phyloP scores from a whole-genome alignment of 2,329 filamentous ascomycete species.

The Aspergillus sp. region DNA sequence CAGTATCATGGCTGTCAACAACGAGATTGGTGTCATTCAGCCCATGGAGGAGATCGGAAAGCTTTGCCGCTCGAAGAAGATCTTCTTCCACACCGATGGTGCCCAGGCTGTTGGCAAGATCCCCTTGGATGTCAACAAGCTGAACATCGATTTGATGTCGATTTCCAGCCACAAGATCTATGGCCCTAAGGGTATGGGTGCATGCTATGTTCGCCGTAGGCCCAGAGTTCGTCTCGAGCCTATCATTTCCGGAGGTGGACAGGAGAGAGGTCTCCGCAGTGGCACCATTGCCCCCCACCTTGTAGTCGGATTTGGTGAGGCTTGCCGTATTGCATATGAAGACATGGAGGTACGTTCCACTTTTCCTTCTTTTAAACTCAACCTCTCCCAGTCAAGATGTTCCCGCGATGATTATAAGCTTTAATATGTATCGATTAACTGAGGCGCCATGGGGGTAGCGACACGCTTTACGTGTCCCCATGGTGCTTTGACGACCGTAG shows the following conservation, averaged over 20 bases:
- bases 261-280: slow-evolving; percentile 91
- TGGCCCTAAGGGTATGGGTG: slow-evolving; percentile 93
- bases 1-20: slow-evolving; percentile 99
- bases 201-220: slow-evolving; percentile 90
- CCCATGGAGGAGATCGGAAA: slow-evolving; percentile 90
- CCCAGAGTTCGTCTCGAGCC: slow-evolving; percentile 93
- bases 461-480: slow-evolving; percentile 36
- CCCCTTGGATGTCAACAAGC: slow-evolving; percentile 90
- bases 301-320: slow-evolving; percentile 91
- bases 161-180: slow-evolving; percentile 99
- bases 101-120: slow-evolving; percentile 99
- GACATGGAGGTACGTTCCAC: slow-evolving; percentile 77
- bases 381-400: slow-evolving; percentile 2
- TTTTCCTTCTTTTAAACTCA: slow-evolving; percentile 16
- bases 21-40: slow-evolving; percentile 99
- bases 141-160: slow-evolving; percentile 98
- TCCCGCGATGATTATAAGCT: slow-evolving; percentile 74
- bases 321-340: slow-evolving; percentile 84
- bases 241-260: slow-evolving; percentile 92
- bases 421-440: slow-evolving; percentile 71
- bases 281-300: slow-evolving; percentile 89
- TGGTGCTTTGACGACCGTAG: slow-evolving; percentile 62
- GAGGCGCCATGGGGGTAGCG: slow-evolving; percentile 63
- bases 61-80: slow-evolving; percentile 84
- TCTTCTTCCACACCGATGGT: slow-evolving; percentile 97